These are phyloP conservation scores for Staphylotrichum longicolle DNA, from an alignment of 495 filamentous ascomycete species.

Conservation along the genomic window DNA sequence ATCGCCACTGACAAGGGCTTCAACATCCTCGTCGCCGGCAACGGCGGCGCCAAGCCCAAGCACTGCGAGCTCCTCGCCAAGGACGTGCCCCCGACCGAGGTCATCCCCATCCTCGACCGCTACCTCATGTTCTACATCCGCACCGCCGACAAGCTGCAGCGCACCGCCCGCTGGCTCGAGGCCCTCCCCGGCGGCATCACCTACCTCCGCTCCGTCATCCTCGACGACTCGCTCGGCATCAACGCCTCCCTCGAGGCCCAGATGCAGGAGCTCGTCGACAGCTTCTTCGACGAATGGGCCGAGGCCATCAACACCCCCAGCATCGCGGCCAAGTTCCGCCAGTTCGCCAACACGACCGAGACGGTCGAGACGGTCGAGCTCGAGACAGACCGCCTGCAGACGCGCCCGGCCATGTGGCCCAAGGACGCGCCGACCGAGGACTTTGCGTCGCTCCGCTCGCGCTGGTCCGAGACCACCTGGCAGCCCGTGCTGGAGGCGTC, in stretches of 20 bases:
- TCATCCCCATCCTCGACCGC: conserved; percentile 83
- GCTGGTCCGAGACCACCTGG: conserved; percentile 77
- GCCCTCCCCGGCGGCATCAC: conserved; percentile 80
- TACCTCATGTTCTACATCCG: conserved; percentile 97
- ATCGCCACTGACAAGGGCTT: conserved; percentile 94
- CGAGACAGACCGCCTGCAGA: conserved; percentile 71
- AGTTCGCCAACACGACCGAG: conserved; percentile 85
- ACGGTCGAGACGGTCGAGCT: conserved; percentile 67
- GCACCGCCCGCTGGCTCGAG: conserved; percentile 92
- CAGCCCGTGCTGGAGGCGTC: conserved; percentile 75
- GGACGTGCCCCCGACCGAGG: conserved; percentile 82
- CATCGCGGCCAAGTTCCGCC: conserved; percentile 69
- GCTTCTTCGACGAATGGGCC: conserved; percentile 96
- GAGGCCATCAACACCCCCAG: conserved; percentile 72
- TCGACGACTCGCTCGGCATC: conserved; percentile 89
- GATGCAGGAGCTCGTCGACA: conserved; percentile 83
- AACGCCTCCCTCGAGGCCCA: conserved; percentile 81
- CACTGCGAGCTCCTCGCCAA: conserved; percentile 89
- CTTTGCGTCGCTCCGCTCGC: conserved; percentile 61
- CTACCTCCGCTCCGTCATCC: conserved; percentile 79
- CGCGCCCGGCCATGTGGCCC: conserved; percentile 81
- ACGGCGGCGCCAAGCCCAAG: conserved; percentile 83
- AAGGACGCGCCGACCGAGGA: conserved; percentile 43
- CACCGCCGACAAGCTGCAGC: conserved; percentile 91
- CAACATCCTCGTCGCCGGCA: conserved; percentile 92